These are phyloP conservation scores for Stemphylium lycopersici DNA, from an alignment of 2,329 filamentous ascomycete species.

Conservation along the genomic window DNA sequence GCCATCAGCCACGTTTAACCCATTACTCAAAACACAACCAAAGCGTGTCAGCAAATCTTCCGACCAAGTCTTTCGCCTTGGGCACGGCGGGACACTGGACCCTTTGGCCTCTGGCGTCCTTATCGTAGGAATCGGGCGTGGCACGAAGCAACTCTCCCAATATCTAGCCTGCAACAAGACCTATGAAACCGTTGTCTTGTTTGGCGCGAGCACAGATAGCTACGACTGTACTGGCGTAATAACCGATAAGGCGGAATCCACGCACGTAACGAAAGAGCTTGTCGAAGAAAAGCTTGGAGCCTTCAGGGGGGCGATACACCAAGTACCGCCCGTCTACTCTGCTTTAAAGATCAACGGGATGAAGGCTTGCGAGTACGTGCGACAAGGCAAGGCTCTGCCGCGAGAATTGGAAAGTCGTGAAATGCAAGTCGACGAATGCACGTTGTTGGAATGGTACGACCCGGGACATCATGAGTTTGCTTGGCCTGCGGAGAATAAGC, in stretches of 20 bases:
- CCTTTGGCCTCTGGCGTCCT: conserved; percentile 39
- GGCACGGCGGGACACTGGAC: conserved; percentile 42
- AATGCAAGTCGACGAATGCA: conserved; percentile 36
- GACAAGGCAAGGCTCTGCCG: conserved; percentile 33
- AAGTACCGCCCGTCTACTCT: conserved; percentile 38
- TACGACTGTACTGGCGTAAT: conserved; percentile 36
- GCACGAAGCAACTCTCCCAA: conserved; percentile 35
- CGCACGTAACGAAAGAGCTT: conserved; percentile 27
- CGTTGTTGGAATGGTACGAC: conserved; percentile 34
- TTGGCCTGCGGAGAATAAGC: conserved; percentile 14
- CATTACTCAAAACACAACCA: conserved; percentile 24
- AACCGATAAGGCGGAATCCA: conserved; percentile 12
- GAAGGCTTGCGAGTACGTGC: conserved; percentile 40
- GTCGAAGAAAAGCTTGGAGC: conserved; percentile 24
- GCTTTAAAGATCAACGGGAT: conserved; percentile 39
- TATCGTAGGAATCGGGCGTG: conserved; percentile 39
- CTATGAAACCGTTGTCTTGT: conserved; percentile 37
- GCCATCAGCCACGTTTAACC: conserved; percentile 22
- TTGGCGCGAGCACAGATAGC: conserved; percentile 39
- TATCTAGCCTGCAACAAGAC: conserved; percentile 38
- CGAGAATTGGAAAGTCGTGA: conserved; percentile 33
- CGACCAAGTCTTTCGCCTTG: conserved; percentile 35
- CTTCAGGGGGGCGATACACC: conserved; percentile 33
- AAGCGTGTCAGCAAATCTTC: conserved; percentile 28
- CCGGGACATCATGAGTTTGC: conserved; percentile 25